Percentiles rank a stretch among this genome's conserved stretches.
Evolutionary conservation across 2,329 filamentous ascomycete species (phyloP).

Genomic region (Colletotrichum sp.): DNA sequence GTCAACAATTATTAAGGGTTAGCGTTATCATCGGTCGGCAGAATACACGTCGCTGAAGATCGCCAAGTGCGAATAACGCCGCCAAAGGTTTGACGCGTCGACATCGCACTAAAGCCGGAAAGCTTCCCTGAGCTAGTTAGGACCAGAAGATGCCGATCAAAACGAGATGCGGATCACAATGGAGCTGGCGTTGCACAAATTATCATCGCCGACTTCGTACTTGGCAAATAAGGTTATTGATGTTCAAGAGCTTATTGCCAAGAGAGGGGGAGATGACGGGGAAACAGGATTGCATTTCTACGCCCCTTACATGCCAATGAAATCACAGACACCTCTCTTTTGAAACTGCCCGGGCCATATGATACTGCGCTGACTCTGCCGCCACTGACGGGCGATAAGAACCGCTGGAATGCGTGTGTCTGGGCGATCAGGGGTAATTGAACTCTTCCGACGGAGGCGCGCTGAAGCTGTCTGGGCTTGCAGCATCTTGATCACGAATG

Average conservation of each 20-base stretch:
- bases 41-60: not conserved
- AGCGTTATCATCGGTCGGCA: not conserved
- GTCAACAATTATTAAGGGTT: not conserved
- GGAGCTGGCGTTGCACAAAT: not conserved
- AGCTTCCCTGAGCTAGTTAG: not conserved
- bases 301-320: not conserved
- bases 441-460: not conserved
- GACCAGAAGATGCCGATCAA: not conserved
- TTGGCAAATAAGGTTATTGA: not conserved
- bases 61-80: not conserved
- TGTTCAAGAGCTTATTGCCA: not conserved
- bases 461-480: not conserved
- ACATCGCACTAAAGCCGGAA: not conserved
- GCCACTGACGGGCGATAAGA: not conserved
- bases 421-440: not conserved
- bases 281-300: not conserved
- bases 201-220: not conserved
- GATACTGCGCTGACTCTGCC: not conserved
- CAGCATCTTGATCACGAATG: not conserved
- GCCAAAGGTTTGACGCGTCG: not conserved
- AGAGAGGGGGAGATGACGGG: not conserved
- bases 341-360: not conserved
- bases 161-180: not conserved
- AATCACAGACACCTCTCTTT: not conserved
- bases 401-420: not conserved